These are phyloP conservation scores for Cordyceps cateniannulata DNA, from an alignment of 2,329 filamentous ascomycete species.

Conservation along the genomic window DNA sequence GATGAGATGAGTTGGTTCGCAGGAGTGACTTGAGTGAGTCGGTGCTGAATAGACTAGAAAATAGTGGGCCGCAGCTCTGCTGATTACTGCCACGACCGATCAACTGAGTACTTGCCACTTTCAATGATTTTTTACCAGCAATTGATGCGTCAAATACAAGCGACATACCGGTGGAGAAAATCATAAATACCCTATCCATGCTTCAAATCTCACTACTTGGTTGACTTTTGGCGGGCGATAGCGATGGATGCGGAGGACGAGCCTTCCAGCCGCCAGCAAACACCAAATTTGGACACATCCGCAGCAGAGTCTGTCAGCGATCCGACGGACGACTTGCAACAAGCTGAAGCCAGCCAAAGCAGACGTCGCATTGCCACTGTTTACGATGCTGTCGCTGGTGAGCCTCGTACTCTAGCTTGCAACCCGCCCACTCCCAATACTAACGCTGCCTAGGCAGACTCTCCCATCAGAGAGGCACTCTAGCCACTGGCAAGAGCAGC, in stretches of 20 bases:
- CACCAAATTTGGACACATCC: slow-evolving; percentile 6
- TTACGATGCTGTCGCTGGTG: slow-evolving; percentile 69
- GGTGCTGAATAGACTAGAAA: background rate
- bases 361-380: slow-evolving; percentile 43
- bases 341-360: slow-evolving; percentile 18
- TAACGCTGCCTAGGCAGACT: slow-evolving; percentile 2
- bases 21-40: background rate
- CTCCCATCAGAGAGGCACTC: background rate
- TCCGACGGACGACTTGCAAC: slow-evolving; percentile 8
- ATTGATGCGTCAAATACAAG: background rate
- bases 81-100: background rate
- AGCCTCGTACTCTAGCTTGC: slow-evolving; percentile 12
- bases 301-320: background rate
- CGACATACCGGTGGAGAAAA: background rate
- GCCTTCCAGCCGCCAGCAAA: background rate
- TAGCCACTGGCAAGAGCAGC: slow-evolving; percentile 12
- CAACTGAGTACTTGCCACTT: background rate
- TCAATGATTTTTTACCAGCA: background rate
- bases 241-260: slow-evolving; percentile 2
- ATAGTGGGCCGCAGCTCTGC: background rate
- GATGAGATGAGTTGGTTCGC: background rate
- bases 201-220: no score
- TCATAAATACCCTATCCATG: background rate
- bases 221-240: background rate
- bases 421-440: background rate